These are phyloP conservation scores for Plasmodium billcollinsi DNA, from an alignment of 169 alveolate genomes.

Conservation along the genomic window DNA sequence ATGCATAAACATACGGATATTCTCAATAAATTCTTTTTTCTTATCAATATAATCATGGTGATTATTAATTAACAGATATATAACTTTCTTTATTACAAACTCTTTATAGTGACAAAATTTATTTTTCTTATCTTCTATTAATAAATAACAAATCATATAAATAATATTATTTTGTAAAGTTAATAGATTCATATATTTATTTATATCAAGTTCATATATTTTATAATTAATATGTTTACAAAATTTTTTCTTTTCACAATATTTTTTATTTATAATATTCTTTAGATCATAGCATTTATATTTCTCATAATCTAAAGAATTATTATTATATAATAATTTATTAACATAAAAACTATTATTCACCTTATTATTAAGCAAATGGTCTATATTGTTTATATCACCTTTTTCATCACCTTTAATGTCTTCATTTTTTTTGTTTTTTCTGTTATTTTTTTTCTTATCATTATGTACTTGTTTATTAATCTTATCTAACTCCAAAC, in stretches of 20 bases:
- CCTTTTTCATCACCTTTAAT: no score
- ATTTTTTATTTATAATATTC: no score
- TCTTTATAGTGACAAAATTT: slow-evolving; percentile 34
- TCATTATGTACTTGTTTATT: no score
- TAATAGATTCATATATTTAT: background rate
- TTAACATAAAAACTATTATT: no score
- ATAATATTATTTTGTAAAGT: slow-evolving; percentile 39
- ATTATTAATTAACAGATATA: slow-evolving; percentile 47
- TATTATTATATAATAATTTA: no score
- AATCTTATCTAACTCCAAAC: no score
- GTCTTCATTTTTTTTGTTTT: no score
- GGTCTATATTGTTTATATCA: no score
- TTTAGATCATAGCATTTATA: no score
- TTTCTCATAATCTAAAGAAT: no score
- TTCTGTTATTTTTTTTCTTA: no score
- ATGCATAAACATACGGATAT: slow-evolving; percentile 43
- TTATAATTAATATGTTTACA: slow-evolving; percentile 30
- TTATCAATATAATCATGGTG: slow-evolving; percentile 23
- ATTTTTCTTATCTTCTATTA: slow-evolving; percentile 6
- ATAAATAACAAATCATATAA: slow-evolving; percentile 27
- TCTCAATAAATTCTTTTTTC: slow-evolving; percentile 29
- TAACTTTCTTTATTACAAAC: slow-evolving; percentile 47
- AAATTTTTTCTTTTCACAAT: slow-evolving; percentile 20
- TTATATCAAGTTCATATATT: slow-evolving; percentile 26
- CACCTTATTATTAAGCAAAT: no score